phyloP scores from a whole-genome alignment of 2,329 filamentous ascomycete genomes.

The Paraphoma chrysanthemicola region DNA sequence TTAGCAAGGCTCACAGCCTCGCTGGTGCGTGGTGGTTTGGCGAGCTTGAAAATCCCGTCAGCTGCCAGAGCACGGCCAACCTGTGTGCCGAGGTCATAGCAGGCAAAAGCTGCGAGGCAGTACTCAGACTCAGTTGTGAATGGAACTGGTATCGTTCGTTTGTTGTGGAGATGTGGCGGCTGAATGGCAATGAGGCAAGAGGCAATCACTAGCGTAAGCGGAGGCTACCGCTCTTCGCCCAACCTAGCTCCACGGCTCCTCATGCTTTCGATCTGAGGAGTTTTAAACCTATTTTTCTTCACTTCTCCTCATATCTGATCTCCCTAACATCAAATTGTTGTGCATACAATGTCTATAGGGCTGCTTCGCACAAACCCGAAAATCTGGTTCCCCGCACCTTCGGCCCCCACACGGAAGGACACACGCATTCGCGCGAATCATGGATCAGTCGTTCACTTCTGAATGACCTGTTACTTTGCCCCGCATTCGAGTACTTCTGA shows the following conservation, averaged over 20 bases:
- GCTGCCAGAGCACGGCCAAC: too few relatives aligned
- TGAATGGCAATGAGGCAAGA: not conserved
- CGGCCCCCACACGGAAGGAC: not conserved
- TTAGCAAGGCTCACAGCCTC: too few relatives aligned
- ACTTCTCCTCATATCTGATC: not conserved
- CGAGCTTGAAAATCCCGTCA: too few relatives aligned
- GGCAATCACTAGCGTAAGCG: not conserved
- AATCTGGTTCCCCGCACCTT: not conserved
- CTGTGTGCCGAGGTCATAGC: too few relatives aligned
- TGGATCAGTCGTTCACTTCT: not conserved
- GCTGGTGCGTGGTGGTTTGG: too few relatives aligned
- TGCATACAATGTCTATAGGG: not conserved
- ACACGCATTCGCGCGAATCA: not conserved
- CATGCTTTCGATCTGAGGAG: not conserved
- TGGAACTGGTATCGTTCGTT: not conserved
- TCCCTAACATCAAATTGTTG: not conserved
- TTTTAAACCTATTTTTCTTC: not conserved
- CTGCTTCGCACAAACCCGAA: not conserved
- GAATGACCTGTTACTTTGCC: not conserved
- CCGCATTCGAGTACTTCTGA: not conserved
- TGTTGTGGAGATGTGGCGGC: not conserved
- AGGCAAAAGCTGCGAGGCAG: too few relatives aligned
- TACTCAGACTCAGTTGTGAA: not conserved
- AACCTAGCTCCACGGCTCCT: not conserved
- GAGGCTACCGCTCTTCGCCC: not conserved